Evolutionary conservation across 2,329 filamentous ascomycete species (phyloP).

Genomic region (Beauveria medogensis): DNA sequence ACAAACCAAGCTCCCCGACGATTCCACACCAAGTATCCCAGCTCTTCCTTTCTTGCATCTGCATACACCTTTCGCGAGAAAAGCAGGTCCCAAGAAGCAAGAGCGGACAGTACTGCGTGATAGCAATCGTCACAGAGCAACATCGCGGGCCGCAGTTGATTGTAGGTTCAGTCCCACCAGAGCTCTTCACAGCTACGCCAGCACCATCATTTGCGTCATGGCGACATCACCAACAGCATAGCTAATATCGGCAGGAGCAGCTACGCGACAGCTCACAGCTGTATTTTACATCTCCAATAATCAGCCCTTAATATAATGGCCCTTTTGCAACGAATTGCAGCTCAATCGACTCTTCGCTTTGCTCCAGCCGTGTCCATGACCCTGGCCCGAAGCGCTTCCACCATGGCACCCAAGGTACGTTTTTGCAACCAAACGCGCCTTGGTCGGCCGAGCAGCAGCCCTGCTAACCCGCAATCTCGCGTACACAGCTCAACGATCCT

Average conservation of each 20-base stretch:
- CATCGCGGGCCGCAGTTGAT: not conserved
- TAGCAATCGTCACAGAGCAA: not conserved
- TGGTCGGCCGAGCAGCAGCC: not conserved
- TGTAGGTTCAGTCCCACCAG: not conserved
- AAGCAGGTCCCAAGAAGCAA: not conserved
- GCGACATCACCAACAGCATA: conserved; percentile 4
- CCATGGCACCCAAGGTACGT: conserved; percentile 37
- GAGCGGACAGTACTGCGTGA: not conserved
- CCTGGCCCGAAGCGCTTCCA: conserved; percentile 34
- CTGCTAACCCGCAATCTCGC: not conserved
- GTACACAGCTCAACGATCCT: conserved; percentile 60
- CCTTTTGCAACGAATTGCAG: conserved; percentile 23
- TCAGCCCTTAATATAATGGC: conserved; percentile 18
- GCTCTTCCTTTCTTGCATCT: not conserved
- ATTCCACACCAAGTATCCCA: not conserved
- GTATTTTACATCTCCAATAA: not conserved
- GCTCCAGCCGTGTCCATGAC: conserved; percentile 21
- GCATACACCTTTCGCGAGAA: not conserved
- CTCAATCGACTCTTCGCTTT: conserved; percentile 23
- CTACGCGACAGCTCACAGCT: not conserved
- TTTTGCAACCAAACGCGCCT: not conserved
- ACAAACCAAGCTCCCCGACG: not conserved
- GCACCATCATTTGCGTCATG: not conserved
- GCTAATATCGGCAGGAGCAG: conserved; percentile 1
- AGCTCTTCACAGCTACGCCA: not conserved